Base-by-base conservation (phyloP, 2,329 filamentous ascomycete species). In the Basipetospora chlamydospora region DNA sequence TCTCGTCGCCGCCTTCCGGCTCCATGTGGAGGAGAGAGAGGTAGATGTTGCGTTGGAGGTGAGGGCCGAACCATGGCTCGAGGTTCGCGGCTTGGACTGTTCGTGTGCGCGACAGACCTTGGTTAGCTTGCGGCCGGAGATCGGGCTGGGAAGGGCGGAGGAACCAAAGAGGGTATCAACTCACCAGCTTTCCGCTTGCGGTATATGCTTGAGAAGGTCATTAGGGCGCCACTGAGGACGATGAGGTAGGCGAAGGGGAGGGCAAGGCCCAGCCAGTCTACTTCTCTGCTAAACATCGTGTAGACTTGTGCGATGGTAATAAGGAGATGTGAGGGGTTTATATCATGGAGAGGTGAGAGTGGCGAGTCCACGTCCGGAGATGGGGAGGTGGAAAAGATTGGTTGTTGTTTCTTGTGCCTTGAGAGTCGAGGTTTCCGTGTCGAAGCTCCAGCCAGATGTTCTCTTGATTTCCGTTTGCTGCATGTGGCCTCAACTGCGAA, bases 21-120 rank as follows among this genome's bases (percentile, higher is more conserved):
- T 73, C 70, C 53, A 90, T 70, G 61, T 98, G 86, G 35, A 95
- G 69, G 28, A 98, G 76, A 30, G 86, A 86, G 42, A 94, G 74
- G 66, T 96, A 98, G 53, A 98, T 75, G 59, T 98, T 87, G 59
- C 88, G 83, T 59, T 90, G 82, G 35, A 92, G 67, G 56, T 98
- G 87, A 36, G 80, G 72, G 17, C 80, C 78, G 60, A 98, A 98
- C 88, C 90, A 98, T 47, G 88, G 86, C 46, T 82, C 85, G 42
- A 98, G 76, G 47, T 82, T 84, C 37, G 84, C 80, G 49, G 81
- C 80, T 62, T 85, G 76, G 45, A 67, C 81, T 86, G 46, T 38
- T 8, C 4, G 13, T 22, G 30, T 38, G 17, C 20, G 16, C 18
- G 16, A 23, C 17, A 23, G 22, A 12, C 20, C 30, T 15, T 37